A percentile compares a stretch with the other conserved stretches of the same genome.
phyloP scores from a whole-genome alignment of 2,329 filamentous ascomycete species.

The Phyllosticta paracitricarpa region DNA sequence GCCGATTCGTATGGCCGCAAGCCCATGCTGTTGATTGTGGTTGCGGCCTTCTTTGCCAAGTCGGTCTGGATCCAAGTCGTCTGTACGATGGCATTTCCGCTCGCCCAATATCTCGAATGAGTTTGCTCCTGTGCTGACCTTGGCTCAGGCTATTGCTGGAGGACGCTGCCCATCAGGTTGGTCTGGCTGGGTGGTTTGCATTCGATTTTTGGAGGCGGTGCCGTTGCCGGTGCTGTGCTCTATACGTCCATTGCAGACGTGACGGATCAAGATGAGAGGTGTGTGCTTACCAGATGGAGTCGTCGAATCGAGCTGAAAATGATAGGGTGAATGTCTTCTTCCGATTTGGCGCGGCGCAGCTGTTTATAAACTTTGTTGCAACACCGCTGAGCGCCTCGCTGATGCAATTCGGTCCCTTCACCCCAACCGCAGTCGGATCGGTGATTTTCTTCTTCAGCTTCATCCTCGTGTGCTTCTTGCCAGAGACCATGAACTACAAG shows the following conservation, averaged over 20 bases:
- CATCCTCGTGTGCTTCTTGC: constrained; percentile 16
- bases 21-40: constrained; percentile 20
- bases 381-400: constrained; percentile 24
- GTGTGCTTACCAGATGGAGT: neutral
- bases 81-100: constrained; percentile 11
- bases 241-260: constrained; percentile 24
- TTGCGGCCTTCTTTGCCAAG: constrained; percentile 16
- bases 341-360: constrained; percentile 18
- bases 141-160: constrained; percentile 22
- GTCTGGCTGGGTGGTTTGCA: constrained; percentile 22
- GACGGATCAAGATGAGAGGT: constrained; percentile 15
- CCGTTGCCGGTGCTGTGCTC: constrained; percentile 18
- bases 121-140: neutral
- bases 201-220: constrained; percentile 19
- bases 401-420: constrained; percentile 26
- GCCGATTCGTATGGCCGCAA: constrained; percentile 27
- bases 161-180: constrained; percentile 21
- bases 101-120: neutral
- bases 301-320: neutral
- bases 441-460: neutral
- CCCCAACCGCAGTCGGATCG: constrained; percentile 19
- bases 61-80: constrained; percentile 22
- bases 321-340: constrained; percentile 21
- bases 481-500: constrained; percentile 24
- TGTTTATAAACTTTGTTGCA: constrained; percentile 20